Percentiles rank a stretch among this genome's conserved stretches.
Conservation (phyloP, 306 rosid species). For the Cucurbita maxima region DNA sequence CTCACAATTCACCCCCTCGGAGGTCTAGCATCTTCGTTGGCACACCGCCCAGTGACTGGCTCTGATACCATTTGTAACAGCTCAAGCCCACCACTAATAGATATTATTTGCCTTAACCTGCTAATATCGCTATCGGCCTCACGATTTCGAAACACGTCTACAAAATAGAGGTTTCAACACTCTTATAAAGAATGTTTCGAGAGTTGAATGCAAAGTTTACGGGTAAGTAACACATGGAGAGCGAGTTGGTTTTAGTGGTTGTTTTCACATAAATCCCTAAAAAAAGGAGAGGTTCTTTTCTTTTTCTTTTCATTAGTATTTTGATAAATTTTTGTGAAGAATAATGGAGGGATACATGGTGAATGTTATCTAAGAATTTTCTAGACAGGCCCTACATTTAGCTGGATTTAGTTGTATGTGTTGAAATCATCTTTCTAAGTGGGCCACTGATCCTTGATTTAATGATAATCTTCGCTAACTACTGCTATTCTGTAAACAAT, state of each 20-base stretch:
- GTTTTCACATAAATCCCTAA: not conserved
- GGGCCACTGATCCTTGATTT: not conserved
- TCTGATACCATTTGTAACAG: too few species aligned
- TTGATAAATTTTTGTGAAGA: not conserved
- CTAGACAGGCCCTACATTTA: not conserved
- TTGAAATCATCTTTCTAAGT: not conserved
- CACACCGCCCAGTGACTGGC: too few species aligned
- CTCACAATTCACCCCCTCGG: too few species aligned
- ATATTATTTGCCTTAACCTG: too few species aligned
- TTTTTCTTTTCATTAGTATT: not conserved
- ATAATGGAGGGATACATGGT: not conserved
- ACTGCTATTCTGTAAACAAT: not conserved
- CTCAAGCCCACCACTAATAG: too few species aligned
- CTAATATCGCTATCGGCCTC: too few species aligned
- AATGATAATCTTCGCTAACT: not conserved
- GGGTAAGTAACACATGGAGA: not conserved
- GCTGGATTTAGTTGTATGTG: slow-evolving; percentile 3
- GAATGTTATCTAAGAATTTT: not conserved
- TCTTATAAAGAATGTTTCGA: too few species aligned
- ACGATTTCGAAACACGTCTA: too few species aligned
- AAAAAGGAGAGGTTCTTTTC: not conserved
- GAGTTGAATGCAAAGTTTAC: not conserved
- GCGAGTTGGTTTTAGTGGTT: not conserved
- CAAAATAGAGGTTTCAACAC: too few species aligned
- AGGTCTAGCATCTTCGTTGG: too few species aligned